Base-by-base conservation (phyloP, 2,329 filamentous ascomycete genomes). In the Ceratocystis alfenasii region DNA sequence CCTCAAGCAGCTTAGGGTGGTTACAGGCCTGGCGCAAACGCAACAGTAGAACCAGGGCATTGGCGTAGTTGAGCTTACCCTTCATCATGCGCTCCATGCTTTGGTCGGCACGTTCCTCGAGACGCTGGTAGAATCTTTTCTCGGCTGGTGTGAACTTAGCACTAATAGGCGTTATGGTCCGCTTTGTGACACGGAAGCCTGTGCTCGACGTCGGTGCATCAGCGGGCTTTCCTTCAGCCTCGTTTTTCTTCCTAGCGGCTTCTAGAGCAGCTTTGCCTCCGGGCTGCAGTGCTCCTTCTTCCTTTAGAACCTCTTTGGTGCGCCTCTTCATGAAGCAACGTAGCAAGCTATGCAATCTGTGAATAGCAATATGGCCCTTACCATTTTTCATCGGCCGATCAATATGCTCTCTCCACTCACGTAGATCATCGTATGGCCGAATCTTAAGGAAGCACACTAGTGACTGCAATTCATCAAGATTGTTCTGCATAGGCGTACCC, bases 281-380 rank as follows among this genome's bases (percentile, higher is more conserved):
- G 30, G 88, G 87, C 68, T 89, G 88, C 20, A 95, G 78, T 0
- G 89, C 90, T 10, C 90, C 89, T 10, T 90, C 90, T 70, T 90
- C 82, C 76, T 94, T 96, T 68, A 99, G 78, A n/a, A 99, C 90
- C 25, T 96, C 91, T 76, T 99, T 99, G 7, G 92, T 97, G 53
- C 94, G 86, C n/a, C 94, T 87, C 78, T 97, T 96, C 94, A 99
- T 99, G 77, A 96, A 96, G 65, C 91, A 93, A 65, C 89, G 87
- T 3, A 99, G 78, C 68, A 95, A 85, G 66, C 88, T 85, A 70
- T 96, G 91, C 41, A 99, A 79, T 57, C 94, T 84, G 63, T 86
- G 83, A 74, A 99, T 95, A 17, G 94, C 93, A 67, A 97, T 82
- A 65, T 92, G 89, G 10, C 93, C 94, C 68, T 88, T 87, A 6